Evolutionary conservation across 495 filamentous ascomycete species (phyloP).

Genomic region (Symbiotaphrina buchneri): DNA sequence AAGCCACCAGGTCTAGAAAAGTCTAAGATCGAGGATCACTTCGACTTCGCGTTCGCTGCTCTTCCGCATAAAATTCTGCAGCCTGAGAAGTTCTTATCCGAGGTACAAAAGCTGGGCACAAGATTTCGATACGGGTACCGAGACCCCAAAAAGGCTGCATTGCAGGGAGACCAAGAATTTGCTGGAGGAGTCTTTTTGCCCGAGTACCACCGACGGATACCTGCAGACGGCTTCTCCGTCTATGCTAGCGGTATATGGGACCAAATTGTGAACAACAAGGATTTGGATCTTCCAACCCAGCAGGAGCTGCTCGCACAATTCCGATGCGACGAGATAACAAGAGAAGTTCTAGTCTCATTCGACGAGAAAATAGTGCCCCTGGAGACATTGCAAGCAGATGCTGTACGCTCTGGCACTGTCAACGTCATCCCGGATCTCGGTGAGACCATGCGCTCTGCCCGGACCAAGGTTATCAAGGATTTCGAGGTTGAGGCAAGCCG

Average conservation of each 20-base stretch:
- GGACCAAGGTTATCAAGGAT: constrained; percentile 49
- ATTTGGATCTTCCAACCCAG: constrained; percentile 88
- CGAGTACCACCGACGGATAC: constrained; percentile 88
- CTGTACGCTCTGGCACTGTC: constrained; percentile 42
- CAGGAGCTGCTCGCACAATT: constrained; percentile 95
- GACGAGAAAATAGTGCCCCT: constrained; percentile 63
- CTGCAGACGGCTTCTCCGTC: constrained; percentile 80
- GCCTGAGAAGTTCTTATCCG: constrained; percentile 70
- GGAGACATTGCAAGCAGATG: constrained; percentile 65
- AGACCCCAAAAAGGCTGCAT: constrained; percentile 28
- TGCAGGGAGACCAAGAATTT: constrained; percentile 39
- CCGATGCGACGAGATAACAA: constrained; percentile 84
- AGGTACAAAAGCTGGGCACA: constrained; percentile 54
- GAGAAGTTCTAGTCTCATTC: constrained; percentile 67
- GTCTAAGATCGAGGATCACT: constrained; percentile 84
- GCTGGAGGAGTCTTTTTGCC: constrained; percentile 69
- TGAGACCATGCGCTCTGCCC: constrained; percentile 42
- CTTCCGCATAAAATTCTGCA: constrained; percentile 93
- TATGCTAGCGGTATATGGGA: constrained; percentile 94
- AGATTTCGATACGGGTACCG: constrained; percentile 67
- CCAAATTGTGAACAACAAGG: constrained; percentile 96
- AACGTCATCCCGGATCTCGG: constrained; percentile 59
- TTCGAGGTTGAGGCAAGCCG: constrained; percentile 81
- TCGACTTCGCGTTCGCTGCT: constrained; percentile 92
- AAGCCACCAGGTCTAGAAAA: constrained; percentile 78